Evolutionary conservation across 2,329 filamentous ascomycete species (phyloP), one percentile per base, ranked within the genome.

Genomic region (Hansfordia pulvinata): DNA sequence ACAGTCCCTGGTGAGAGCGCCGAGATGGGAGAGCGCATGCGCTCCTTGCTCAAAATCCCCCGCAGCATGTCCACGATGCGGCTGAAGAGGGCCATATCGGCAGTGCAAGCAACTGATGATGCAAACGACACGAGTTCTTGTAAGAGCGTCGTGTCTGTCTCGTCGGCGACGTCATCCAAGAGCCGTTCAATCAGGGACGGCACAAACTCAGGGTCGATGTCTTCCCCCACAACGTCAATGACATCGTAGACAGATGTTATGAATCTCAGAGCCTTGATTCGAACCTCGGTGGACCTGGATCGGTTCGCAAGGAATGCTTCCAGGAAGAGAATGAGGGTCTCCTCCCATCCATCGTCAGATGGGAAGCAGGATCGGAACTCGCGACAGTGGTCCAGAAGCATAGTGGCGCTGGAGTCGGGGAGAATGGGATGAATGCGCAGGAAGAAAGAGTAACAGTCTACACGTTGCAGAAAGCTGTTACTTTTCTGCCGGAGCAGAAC

Each of bases 311-410:
- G 73, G 41, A 84, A 76, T 1, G 64, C 63, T 12, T 66, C 56
- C 10, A 82, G 46, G 2, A 84, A 61, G 15, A 69, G 52, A 10
- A 56, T 53, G 28, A 78, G 57, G 27, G 81, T 78, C 3, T 62
- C 52, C 34, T 77, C 63, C 79, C 78, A 85, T 19, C 69, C 58
- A 24, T 62, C 50, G 38, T 82, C 76, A 0, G 78, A 80, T 3
- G 79, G 79, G 23, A 76, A 77, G 39, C 80, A 79, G 39, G 71
- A 75, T 23, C 76, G 62, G 35, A 78, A 76, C 28, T 80, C 69
- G 29, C 66, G 64, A 35, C 76, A 79, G 43, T 81, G 72, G 23
- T 71, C 64, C 22, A 84, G 62, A 14, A 83, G 64, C 8, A 76
- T 56, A 24, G 64, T 64, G 2, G 68, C 74, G 7, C 71, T 68